A percentile compares a stretch with the other conserved stretches of the same genome.
Conservation (phyloP, 2,329 filamentous ascomycete genomes). For the Sporothrix variecibatus region DNA sequence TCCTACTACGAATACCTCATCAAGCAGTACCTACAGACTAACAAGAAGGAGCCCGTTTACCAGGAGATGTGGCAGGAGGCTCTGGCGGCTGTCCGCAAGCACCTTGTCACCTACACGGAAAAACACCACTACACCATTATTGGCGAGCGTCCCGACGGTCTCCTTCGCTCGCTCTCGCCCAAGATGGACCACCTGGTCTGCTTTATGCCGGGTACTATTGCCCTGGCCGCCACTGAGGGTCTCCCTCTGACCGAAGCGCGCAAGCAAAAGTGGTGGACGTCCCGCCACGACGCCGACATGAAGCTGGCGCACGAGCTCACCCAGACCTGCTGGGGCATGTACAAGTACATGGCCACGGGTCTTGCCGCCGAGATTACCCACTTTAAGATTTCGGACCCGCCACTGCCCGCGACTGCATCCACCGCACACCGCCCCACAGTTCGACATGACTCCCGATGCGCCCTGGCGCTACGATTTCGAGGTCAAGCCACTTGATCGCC, state of each 20-base stretch:
- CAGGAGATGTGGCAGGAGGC: constrained; percentile 91
- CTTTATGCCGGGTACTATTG: constrained; percentile 96
- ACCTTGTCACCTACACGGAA: constrained; percentile 86
- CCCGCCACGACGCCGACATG: constrained; percentile 83
- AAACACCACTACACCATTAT: constrained; percentile 83
- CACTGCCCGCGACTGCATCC: constrained; percentile 60
- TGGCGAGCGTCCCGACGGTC: constrained; percentile 77
- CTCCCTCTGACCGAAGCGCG: constrained; percentile 73
- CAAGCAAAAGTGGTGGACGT: constrained; percentile 70
- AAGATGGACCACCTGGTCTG: constrained; percentile 99
- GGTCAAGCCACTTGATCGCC: constrained; percentile 78
- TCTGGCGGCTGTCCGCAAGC: constrained; percentile 81
- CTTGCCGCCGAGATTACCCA: constrained; percentile 94
- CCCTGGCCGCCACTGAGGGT: constrained; percentile 81
- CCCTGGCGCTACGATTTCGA: constrained; percentile 76
- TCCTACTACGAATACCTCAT: constrained; percentile 99
- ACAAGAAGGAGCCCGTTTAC: constrained; percentile 81
- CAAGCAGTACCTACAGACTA: constrained; percentile 96
- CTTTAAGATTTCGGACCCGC: constrained; percentile 74
- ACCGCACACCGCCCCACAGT: constrained; percentile 52
- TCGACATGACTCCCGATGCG: constrained; percentile 55
- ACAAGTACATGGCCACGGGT: constrained; percentile 84
- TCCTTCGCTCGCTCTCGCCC: constrained; percentile 66
- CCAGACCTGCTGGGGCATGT: constrained; percentile 98
- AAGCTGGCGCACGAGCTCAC: constrained; percentile 84